phyloP scores from a whole-genome alignment of 805 yeast species.

The Sungouiella blattae region DNA sequence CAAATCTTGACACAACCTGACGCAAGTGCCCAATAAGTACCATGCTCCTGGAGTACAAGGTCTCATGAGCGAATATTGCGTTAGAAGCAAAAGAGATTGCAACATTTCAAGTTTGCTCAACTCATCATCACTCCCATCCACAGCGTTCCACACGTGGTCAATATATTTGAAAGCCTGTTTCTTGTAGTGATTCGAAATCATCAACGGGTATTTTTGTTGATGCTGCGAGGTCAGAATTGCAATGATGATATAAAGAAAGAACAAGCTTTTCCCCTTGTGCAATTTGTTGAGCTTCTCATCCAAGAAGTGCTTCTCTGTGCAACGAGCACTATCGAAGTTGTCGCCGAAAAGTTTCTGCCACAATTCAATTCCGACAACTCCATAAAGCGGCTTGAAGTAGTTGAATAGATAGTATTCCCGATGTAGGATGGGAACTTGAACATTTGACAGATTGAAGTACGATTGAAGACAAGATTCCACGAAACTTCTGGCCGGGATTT shows the following conservation, averaged over 20 bases:
- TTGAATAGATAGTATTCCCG: constrained; percentile 10
- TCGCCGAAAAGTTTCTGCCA: constrained; percentile 3
- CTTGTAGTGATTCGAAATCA: constrained; percentile 8
- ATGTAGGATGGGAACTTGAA: constrained; percentile 15
- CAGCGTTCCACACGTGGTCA: constrained; percentile 10
- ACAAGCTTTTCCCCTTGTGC: constrained; percentile 7
- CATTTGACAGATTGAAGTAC: constrained; percentile 10
- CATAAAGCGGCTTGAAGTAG: constrained; percentile 14
- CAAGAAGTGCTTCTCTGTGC: constrained; percentile 1
- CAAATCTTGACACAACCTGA: constrained; percentile 14
- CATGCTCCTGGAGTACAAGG: constrained; percentile 18
- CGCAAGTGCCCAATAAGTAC: constrained; percentile 16
- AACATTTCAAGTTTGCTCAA: constrained; percentile 12
- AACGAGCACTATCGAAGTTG: constrained; percentile 1
- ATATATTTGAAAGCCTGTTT: constrained; percentile 8
- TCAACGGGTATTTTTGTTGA: constrained; percentile 11
- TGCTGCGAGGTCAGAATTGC: constrained; percentile 16
- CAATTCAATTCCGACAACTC: constrained; percentile 2
- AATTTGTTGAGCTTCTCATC: not conserved
- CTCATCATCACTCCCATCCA: constrained; percentile 3
- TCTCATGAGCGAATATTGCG: constrained; percentile 17
- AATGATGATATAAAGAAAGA: constrained; percentile 13
- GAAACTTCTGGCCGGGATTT: constrained; percentile 6
- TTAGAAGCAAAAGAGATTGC: constrained; percentile 14
- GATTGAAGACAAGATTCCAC: constrained; percentile 8